phyloP scores from a whole-genome alignment of 2,329 filamentous ascomycete genomes.

The Hymenoscyphus infarciens region DNA sequence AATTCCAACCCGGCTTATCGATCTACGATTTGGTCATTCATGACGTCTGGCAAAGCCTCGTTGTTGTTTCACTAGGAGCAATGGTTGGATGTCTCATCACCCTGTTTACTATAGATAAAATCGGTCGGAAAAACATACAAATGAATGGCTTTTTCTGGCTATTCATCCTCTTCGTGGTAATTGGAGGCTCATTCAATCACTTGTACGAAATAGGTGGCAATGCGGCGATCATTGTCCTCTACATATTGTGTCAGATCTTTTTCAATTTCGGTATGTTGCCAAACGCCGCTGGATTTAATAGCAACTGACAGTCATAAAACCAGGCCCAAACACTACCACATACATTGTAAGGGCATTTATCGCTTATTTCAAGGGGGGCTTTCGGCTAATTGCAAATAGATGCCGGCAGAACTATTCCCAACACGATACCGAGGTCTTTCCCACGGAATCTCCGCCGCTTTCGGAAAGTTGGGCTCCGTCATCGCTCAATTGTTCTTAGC shows the following conservation, averaged over 20 bases:
- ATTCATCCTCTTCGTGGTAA: conserved; percentile 26
- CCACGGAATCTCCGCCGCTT: conserved; percentile 63
- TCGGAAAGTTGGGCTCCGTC: conserved; percentile 66
- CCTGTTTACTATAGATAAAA: conserved; percentile 22
- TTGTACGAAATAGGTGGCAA: conserved; percentile 15
- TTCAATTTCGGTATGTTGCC: conserved; percentile 26
- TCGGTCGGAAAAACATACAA: conserved; percentile 24
- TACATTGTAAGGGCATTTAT: conserved; percentile 35
- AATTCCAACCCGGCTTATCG: not conserved
- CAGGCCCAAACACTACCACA: conserved; percentile 61
- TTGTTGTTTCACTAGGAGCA: conserved; percentile 24
- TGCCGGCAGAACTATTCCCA: conserved; percentile 60
- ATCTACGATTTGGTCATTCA: conserved; percentile 20
- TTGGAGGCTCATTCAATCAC: conserved; percentile 23
- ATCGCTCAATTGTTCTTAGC: conserved; percentile 40
- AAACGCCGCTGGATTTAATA: too few relatives aligned
- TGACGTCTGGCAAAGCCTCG: conserved; percentile 23
- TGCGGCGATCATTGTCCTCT: conserved; percentile 20
- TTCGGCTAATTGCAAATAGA: conserved; percentile 45
- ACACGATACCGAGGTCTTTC: conserved; percentile 60
- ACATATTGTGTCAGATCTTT: conserved; percentile 26
- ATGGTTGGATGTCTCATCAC: conserved; percentile 21
- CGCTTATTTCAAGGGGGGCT: too few relatives aligned
- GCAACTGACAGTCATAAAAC: too few relatives aligned
- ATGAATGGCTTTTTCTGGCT: conserved; percentile 28